Percentiles rank a stretch among this genome's conserved stretches.
Conservation (phyloP, 768 basidiomycete genomes). For the Russula vinacea region DNA sequence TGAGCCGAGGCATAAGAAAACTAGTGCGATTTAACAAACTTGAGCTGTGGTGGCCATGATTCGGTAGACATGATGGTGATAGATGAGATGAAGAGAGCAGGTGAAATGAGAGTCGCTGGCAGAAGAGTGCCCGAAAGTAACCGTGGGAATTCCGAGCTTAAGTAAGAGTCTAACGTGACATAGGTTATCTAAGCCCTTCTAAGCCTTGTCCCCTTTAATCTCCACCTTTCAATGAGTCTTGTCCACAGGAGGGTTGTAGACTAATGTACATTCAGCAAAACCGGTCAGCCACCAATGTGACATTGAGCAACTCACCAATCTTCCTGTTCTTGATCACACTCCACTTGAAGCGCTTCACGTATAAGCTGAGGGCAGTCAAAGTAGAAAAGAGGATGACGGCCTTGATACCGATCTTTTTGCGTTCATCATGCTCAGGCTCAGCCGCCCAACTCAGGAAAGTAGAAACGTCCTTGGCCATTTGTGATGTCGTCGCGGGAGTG, state of each 20-base stretch:
- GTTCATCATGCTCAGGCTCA: conserved; percentile 96
- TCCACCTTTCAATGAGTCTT: conserved; percentile 39
- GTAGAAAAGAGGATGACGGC: conserved; percentile 91
- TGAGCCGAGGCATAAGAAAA: conserved; percentile 26
- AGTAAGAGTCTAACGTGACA: conserved; percentile 16
- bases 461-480: conserved; percentile 99
- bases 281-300: background rate
- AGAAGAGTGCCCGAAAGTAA: background rate
- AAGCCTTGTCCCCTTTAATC: conserved; percentile 3
- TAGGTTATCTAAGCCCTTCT: conserved; percentile 20
- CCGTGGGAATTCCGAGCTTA: conserved; percentile 16
- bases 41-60: conserved; percentile 77
- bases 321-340: conserved; percentile 88
- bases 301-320: conserved; percentile 55
- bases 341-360: conserved; percentile 98
- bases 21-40: conserved; percentile 45
- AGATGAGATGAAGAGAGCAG: background rate
- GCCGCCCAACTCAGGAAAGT: conserved; percentile 96
- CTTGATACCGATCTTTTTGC: conserved; percentile 96
- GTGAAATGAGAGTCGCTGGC: background rate
- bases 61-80: conserved; percentile 58
- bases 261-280: conserved; percentile 37
- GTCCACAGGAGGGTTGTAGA: conserved; percentile 59
- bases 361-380: conserved; percentile 75
- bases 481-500: conserved; percentile 93